phyloP scores from a whole-genome alignment of 116 monocot genomes.

The Posidonia oceanica region DNA sequence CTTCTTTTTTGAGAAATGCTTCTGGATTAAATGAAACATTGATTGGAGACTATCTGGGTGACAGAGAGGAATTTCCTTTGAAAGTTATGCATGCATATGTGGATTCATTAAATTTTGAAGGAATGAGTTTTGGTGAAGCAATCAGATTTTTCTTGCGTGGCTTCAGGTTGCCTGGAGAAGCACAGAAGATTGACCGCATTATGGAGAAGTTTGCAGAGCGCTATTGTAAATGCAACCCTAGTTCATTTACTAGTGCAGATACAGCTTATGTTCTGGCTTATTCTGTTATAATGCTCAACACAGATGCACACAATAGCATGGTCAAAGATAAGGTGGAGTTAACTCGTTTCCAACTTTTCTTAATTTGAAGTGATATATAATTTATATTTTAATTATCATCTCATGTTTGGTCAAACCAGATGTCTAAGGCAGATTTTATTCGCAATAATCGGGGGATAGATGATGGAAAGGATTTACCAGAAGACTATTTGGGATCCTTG shows the following conservation, averaged over 20 bases:
- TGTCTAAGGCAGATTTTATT: constrained; percentile 96
- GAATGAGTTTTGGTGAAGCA: constrained; percentile 87
- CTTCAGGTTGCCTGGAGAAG: constrained; percentile 92
- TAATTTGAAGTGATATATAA: neutral
- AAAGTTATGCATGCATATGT: constrained; percentile 99
- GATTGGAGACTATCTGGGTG: constrained; percentile 96
- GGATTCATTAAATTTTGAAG: constrained; percentile 83
- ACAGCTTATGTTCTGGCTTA: constrained; percentile 99
- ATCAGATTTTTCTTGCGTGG: constrained; percentile 83
- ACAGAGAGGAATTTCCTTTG: constrained; percentile 83
- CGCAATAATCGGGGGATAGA: constrained; percentile 94
- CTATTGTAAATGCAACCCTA: constrained; percentile 97
- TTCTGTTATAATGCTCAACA: constrained; percentile 99
- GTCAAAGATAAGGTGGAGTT: constrained; percentile 86
- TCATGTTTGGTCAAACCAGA: constrained; percentile 25
- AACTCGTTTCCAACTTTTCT: neutral
- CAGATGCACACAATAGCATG: constrained; percentile 98
- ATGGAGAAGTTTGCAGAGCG: constrained; percentile 99
- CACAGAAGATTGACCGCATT: constrained; percentile 97
- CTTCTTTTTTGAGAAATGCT: constrained; percentile 67
- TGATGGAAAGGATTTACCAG: constrained; percentile 95
- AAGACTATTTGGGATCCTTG: constrained; percentile 75
- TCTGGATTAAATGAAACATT: constrained; percentile 76
- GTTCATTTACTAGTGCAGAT: constrained; percentile 90
- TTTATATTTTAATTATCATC: neutral